Evolutionary conservation across 2,329 filamentous ascomycete species (phyloP).

Genomic region (Colletotrichum tropicicola): DNA sequence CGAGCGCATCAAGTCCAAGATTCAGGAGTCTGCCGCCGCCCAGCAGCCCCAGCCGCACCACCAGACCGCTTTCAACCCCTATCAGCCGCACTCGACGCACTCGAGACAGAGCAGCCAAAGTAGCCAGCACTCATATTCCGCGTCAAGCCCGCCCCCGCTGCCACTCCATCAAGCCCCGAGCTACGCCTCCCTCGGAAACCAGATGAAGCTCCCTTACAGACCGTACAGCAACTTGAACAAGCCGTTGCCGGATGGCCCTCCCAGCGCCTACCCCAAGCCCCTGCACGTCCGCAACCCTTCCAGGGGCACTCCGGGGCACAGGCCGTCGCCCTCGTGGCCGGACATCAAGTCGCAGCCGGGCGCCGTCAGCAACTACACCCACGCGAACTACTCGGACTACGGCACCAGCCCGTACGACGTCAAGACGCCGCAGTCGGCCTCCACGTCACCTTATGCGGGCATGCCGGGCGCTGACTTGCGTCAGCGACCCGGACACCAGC

Average conservation of each 20-base stretch:
- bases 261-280: constrained; percentile 13
- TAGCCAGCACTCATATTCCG: constrained; percentile 15
- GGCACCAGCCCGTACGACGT: not conserved
- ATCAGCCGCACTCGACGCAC: not conserved
- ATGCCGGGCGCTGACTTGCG: not conserved
- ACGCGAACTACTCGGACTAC: not conserved
- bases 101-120: constrained; percentile 13
- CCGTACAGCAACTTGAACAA: constrained; percentile 3
- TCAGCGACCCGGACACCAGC: not conserved
- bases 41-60: not conserved
- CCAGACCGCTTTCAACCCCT: not conserved
- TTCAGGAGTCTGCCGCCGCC: not conserved
- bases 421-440: not conserved
- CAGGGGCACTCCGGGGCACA: not conserved
- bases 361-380: not conserved
- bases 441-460: not conserved
- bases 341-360: constrained; percentile 1
- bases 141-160: not conserved
- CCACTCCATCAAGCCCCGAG: not conserved
- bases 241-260: not conserved
- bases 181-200: not conserved
- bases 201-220: constrained; percentile 15
- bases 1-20: constrained; percentile 63
- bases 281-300: constrained; percentile 14
- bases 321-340: constrained; percentile 2